Percentiles rank a stretch among this genome's conserved stretches.
Evolutionary conservation across 805 yeast species (phyloP).

Genomic region (Candida succiphila): DNA sequence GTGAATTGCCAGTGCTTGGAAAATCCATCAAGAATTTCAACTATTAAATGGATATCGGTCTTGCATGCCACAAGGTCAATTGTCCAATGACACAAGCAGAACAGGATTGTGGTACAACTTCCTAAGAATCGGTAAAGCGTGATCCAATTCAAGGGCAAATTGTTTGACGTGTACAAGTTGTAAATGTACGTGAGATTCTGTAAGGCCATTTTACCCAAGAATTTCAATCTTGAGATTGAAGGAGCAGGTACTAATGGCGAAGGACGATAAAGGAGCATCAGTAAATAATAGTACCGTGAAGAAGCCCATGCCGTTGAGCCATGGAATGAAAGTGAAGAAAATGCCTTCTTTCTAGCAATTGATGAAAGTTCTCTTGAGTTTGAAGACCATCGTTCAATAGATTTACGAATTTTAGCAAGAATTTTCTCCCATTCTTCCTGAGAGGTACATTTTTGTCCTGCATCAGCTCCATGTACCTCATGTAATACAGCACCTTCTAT

Average conservation of each 20-base stretch:
- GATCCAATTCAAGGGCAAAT: constrained; percentile 41
- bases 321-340: constrained; percentile 13
- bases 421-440: constrained; percentile 13
- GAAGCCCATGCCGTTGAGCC: constrained; percentile 26
- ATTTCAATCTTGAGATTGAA: constrained; percentile 26
- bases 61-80: constrained; percentile 35
- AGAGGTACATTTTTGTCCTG: constrained; percentile 20
- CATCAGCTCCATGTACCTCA: constrained; percentile 34
- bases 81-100: constrained; percentile 36
- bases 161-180: constrained; percentile 30
- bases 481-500: constrained; percentile 38
- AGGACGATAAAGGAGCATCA: constrained; percentile 38
- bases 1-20: constrained; percentile 39
- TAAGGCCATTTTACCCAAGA: constrained; percentile 33
- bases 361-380: background rate
- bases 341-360: background rate
- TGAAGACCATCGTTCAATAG: constrained; percentile 25
- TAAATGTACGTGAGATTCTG: constrained; percentile 37
- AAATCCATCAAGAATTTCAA: constrained; percentile 35
- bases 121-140: constrained; percentile 35
- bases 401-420: constrained; percentile 23
- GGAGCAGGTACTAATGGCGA: constrained; percentile 38
- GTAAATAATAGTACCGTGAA: constrained; percentile 34
- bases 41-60: constrained; percentile 34
- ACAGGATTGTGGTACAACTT: constrained; percentile 35